These are phyloP conservation scores for Hypoxylon fragiforme DNA, from an alignment of 495 filamentous ascomycete genomes.

Conservation along the genomic window DNA sequence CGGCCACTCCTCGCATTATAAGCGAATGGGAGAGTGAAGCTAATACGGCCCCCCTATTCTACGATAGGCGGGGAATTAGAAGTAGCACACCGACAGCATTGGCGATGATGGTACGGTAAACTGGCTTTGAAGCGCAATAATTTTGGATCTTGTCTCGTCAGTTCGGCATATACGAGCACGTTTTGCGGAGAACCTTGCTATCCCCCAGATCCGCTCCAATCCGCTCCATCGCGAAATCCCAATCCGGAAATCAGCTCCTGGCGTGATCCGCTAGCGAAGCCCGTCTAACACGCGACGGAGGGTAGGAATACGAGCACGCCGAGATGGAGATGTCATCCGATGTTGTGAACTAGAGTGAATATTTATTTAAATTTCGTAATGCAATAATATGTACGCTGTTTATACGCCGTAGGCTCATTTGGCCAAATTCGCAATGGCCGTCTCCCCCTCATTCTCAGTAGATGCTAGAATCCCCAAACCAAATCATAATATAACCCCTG, in stretches of 20 bases:
- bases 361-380: too few relatives aligned
- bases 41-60: neutral
- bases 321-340: too few relatives aligned
- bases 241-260: slow-evolving; percentile 6
- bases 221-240: slow-evolving; percentile 1
- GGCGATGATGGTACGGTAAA: slow-evolving; percentile 24
- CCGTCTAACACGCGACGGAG: too few relatives aligned
- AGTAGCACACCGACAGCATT: slow-evolving; percentile 5
- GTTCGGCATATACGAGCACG: slow-evolving; percentile 11
- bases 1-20: neutral
- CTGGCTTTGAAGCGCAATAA: neutral
- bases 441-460: too few relatives aligned
- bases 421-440: too few relatives aligned
- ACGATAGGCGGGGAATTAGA: slow-evolving; percentile 17
- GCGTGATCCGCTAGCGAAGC: neutral
- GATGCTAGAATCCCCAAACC: too few relatives aligned
- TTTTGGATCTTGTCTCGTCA: slow-evolving; percentile 4
- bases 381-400: too few relatives aligned
- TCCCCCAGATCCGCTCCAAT: slow-evolving; percentile 32
- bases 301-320: too few relatives aligned
- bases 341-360: too few relatives aligned
- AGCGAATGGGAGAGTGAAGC: neutral
- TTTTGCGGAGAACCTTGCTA: slow-evolving; percentile 40
- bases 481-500: too few relatives aligned
- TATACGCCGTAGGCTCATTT: too few relatives aligned